phyloP scores from a whole-genome alignment of 2,329 filamentous ascomycete species.

The Cadophora malorum region DNA sequence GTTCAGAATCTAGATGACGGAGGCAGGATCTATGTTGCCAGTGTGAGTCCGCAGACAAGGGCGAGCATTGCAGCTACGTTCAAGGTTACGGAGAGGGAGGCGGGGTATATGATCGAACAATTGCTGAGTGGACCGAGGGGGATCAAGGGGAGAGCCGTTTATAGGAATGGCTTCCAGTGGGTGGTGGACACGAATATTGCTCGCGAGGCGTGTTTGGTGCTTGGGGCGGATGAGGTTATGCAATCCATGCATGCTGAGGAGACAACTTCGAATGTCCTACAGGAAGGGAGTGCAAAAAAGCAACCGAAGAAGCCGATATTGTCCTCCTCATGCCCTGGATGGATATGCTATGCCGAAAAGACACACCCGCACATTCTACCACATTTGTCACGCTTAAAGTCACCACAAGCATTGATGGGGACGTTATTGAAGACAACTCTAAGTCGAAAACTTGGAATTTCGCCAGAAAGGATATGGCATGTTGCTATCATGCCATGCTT shows the following conservation, averaged over 20 bases:
- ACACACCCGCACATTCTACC: conserved; percentile 93
- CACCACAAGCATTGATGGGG: conserved; percentile 89
- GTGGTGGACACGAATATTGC: conserved; percentile 88
- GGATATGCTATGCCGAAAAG: conserved; percentile 99
- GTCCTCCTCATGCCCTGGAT: conserved; percentile 91
- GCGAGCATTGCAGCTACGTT: conserved; percentile 89
- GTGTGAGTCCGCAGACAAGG: conserved; percentile 88
- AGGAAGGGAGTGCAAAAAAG: conserved; percentile 18
- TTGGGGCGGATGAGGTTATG: conserved; percentile 76
- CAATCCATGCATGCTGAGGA: conserved; percentile 41
- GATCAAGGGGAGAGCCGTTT: conserved; percentile 71
- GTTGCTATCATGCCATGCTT: conserved; percentile 98
- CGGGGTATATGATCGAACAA: conserved; percentile 82
- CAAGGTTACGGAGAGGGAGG: conserved; percentile 74
- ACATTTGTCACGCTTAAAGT: conserved; percentile 90
- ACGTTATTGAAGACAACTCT: conserved; percentile 89
- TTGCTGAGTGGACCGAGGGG: conserved; percentile 75
- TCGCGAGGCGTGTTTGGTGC: conserved; percentile 81
- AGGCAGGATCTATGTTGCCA: conserved; percentile 86
- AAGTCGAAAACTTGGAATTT: conserved; percentile 72
- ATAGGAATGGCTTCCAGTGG: conserved; percentile 83
- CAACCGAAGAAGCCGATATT: conserved; percentile 66
- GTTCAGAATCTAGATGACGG: conserved; percentile 62
- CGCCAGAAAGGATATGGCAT: conserved; percentile 88
- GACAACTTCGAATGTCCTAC: conserved; percentile 19